Percentiles rank a stretch among this genome's conserved stretches.
Evolutionary conservation across 805 yeast species (phyloP).

Genomic region (Groenewaldozyma salmanticensis): DNA sequence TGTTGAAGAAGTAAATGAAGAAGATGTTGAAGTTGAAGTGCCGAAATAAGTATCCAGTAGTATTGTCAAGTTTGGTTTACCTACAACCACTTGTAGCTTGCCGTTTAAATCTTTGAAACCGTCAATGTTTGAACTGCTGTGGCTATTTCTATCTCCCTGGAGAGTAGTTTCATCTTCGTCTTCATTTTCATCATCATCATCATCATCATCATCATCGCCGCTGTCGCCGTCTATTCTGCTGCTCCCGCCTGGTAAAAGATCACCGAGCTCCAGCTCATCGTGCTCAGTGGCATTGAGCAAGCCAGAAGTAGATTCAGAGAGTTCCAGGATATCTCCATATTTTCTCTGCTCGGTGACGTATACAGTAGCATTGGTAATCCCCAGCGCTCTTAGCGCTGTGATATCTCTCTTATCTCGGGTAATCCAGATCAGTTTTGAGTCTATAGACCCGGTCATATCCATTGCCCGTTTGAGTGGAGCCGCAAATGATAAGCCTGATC

Average conservation of each 20-base stretch:
- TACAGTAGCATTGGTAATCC: conserved; percentile 35
- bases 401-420: conserved; percentile 67
- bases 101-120: background rate
- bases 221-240: background rate
- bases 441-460: conserved; percentile 60
- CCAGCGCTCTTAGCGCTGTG: conserved; percentile 68
- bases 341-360: conserved; percentile 38
- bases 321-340: background rate
- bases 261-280: conserved; percentile 15
- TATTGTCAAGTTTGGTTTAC: background rate
- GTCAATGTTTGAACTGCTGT: background rate
- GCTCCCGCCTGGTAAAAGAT: conserved; percentile 8
- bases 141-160: background rate
- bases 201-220: conserved; percentile 9
- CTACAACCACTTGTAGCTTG: background rate
- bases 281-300: conserved; percentile 6
- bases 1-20: conserved; percentile 1
- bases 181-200: background rate
- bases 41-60: background rate
- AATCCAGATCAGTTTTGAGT: conserved; percentile 77
- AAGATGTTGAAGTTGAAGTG: background rate
- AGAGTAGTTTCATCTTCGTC: background rate
- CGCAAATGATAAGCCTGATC: conserved; percentile 78
- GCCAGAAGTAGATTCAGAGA: background rate
- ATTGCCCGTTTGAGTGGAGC: conserved; percentile 68